Conservation (phyloP, 495 filamentous ascomycete genomes). For the Astrothelium macrocarpum region DNA sequence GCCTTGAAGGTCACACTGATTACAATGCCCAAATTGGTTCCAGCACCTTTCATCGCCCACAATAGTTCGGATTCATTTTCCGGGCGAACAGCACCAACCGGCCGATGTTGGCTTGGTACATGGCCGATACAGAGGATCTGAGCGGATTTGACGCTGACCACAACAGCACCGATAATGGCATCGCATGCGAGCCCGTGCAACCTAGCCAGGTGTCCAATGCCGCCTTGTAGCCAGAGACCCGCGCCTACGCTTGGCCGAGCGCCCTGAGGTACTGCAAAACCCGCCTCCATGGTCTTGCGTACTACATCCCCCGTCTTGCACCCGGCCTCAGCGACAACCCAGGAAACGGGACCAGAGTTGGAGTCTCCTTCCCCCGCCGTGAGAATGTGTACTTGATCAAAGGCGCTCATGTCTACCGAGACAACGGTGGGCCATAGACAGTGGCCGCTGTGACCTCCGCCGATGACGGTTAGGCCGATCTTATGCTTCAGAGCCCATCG, state of each 20-base stretch:
- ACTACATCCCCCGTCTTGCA: constrained; percentile 51
- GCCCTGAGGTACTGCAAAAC: constrained; percentile 50
- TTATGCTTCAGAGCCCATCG: constrained; percentile 47
- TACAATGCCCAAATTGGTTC: constrained; percentile 56
- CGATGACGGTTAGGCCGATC: constrained; percentile 43
- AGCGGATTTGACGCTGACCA: constrained; percentile 47
- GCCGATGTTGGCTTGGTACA: constrained; percentile 43
- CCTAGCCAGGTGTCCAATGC: constrained; percentile 52
- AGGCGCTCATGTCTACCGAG: constrained; percentile 49
- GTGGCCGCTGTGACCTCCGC: constrained; percentile 52
- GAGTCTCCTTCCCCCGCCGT: constrained; percentile 22
- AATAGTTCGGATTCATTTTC: constrained; percentile 46
- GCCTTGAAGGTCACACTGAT: constrained; percentile 48
- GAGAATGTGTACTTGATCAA: constrained; percentile 44
- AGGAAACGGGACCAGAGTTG: constrained; percentile 24
- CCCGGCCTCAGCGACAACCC: constrained; percentile 45
- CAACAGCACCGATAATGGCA: constrained; percentile 48
- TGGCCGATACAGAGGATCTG: constrained; percentile 41
- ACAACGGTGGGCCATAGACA: constrained; percentile 47
- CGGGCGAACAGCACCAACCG: constrained; percentile 38
- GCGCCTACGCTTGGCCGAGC: constrained; percentile 53
- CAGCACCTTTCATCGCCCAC: constrained; percentile 54
- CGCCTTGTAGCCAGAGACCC: constrained; percentile 55
- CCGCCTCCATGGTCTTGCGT: constrained; percentile 38
- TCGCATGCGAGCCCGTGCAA: constrained; percentile 51